Evolutionary conservation across 148 eudicot genomes (phyloP).

Genomic region (Fagopyrum homotropicum): DNA sequence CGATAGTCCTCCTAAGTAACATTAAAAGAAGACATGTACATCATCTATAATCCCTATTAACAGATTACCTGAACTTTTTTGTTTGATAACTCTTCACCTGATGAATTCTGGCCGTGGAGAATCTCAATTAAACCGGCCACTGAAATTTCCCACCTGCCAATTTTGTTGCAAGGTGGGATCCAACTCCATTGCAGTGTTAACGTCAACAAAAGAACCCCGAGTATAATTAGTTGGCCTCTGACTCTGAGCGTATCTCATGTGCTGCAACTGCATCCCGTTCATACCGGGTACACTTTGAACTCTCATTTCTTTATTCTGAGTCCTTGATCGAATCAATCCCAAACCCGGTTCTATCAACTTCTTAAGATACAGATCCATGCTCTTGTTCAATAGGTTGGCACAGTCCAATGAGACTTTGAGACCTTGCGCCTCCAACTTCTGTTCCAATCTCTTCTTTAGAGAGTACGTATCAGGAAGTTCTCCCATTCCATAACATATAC

Average conservation of each 20-base stretch:
- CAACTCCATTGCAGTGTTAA: constrained; percentile 56
- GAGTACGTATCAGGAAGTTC: constrained; percentile 54
- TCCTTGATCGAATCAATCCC: constrained; percentile 40
- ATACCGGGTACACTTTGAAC: constrained; percentile 20
- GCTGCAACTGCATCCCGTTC: constrained; percentile 24
- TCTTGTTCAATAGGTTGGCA: constrained; percentile 53
- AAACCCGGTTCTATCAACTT: constrained; percentile 55
- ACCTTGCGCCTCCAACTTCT: constrained; percentile 50
- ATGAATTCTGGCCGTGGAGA: background rate
- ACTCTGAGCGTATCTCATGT: constrained; percentile 18
- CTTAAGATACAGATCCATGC: constrained; percentile 56
- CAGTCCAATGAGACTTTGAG: constrained; percentile 47
- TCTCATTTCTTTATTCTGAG: constrained; percentile 17
- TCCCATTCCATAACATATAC: constrained; percentile 44
- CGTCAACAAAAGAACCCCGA: constrained; percentile 45
- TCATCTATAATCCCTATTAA: background rate
- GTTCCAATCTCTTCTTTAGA: constrained; percentile 47
- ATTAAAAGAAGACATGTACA: background rate
- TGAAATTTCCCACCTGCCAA: background rate
- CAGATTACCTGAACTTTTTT: background rate
- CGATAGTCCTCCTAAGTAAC: background rate
- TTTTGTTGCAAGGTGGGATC: constrained; percentile 27
- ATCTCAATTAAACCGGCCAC: background rate
- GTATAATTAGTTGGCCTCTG: constrained; percentile 10
- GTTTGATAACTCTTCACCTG: background rate